Conservation (phyloP, 73 alveolate species). For the Blepharisma stoltei region DNA sequence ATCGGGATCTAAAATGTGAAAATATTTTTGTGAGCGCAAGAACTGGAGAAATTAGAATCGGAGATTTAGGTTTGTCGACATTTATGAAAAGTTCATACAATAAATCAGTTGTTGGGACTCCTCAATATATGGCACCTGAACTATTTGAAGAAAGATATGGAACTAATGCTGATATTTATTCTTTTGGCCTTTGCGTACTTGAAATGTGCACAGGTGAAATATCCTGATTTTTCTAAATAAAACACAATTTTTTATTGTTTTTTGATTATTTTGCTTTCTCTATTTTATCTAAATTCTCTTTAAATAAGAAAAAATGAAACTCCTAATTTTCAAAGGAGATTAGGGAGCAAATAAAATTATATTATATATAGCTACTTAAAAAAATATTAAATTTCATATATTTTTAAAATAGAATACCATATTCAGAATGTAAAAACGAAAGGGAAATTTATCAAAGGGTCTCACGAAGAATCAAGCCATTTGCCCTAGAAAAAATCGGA, state of each 20-base stretch:
- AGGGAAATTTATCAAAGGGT: slow-evolving; percentile 87
- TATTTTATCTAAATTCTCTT: no score
- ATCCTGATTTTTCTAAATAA: no score
- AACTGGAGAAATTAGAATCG: slow-evolving; percentile 94
- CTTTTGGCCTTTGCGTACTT: slow-evolving; percentile 96
- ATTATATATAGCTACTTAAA: no score
- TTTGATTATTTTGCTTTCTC: no score
- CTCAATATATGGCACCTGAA: slow-evolving; percentile 99
- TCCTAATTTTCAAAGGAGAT: no score
- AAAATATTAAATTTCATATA: no score
- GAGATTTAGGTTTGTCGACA: slow-evolving; percentile 95
- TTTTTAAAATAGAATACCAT: no score
- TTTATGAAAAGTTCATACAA: slow-evolving; percentile 17
- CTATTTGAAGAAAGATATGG: slow-evolving; percentile 93
- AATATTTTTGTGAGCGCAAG: slow-evolving; percentile 92
- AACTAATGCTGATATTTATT: slow-evolving; percentile 93
- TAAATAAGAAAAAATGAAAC: no score
- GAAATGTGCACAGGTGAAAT: slow-evolving; percentile 93
- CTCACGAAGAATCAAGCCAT: slow-evolving; percentile 65
- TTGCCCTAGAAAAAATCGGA: slow-evolving; percentile 66
- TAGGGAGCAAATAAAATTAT: no score
- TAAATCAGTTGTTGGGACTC: slow-evolving; percentile 92
- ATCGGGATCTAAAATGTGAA: slow-evolving; percentile 93
- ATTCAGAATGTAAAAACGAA: slow-evolving; percentile 90
- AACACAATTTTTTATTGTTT: no score